A percentile compares a stretch with the other conserved stretches of the same genome.
These are phyloP conservation scores for Vickermania ingenoplastis DNA, from an alignment of 208 protist genomes.

Conservation along the genomic window DNA sequence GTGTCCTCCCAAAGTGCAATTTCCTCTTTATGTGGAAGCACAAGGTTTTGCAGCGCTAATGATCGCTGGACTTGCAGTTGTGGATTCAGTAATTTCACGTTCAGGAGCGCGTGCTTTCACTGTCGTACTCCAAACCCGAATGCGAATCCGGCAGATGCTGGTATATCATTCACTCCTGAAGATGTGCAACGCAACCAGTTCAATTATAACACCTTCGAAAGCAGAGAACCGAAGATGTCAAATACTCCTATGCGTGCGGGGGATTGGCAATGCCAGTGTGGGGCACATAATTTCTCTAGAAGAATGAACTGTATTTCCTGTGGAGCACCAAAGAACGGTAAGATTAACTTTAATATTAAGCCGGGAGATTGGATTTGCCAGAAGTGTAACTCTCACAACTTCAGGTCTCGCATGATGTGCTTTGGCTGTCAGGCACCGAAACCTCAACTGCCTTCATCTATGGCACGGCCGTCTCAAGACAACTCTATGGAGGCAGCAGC, in stretches of 20 bases:
- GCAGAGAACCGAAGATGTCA: no score
- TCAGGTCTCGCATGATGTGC: slow-evolving; percentile 22
- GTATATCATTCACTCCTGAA: no score
- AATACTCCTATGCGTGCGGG: slow-evolving; percentile 8
- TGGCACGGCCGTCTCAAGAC: no score
- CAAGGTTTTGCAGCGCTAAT: not conserved
- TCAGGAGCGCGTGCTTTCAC: slow-evolving; percentile 48
- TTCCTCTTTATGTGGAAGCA: no score
- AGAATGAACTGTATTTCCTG: slow-evolving; percentile 21
- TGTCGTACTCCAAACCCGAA: slow-evolving; percentile 23
- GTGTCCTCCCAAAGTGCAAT: no score
- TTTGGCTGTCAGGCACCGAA: slow-evolving; percentile 11
- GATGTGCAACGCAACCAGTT: no score
- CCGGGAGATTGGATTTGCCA: slow-evolving; percentile 28
- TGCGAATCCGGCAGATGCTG: no score
- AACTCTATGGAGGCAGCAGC: no score
- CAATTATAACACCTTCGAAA: not conserved
- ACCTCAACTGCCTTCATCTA: not conserved
- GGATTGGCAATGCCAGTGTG: slow-evolving; percentile 71
- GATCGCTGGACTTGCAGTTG: slow-evolving; percentile 51
- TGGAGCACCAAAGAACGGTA: not conserved
- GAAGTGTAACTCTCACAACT: slow-evolving; percentile 32
- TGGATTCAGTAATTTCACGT: slow-evolving; percentile 63
- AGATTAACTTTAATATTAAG: slow-evolving; percentile 5
- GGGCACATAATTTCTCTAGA: slow-evolving; percentile 58